These are phyloP conservation scores for Flagelloscypha sp. DNA, from an alignment of 768 basidiomycete genomes.

Conservation along the genomic window DNA sequence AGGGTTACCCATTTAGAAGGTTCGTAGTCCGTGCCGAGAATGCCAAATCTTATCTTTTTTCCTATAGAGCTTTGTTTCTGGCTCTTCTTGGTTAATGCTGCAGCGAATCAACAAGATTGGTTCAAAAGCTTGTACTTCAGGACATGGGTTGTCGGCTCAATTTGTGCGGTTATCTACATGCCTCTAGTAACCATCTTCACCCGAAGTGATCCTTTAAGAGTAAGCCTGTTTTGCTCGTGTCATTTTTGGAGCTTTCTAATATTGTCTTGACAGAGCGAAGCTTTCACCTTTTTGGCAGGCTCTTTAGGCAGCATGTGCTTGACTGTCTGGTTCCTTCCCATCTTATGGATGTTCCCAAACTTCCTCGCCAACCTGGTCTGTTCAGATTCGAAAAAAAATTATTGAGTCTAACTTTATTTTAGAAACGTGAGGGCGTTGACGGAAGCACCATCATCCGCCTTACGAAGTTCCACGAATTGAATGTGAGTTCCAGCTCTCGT, in stretches of 20 bases:
- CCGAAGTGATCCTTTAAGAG: slow-evolving; percentile 49
- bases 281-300: slow-evolving; percentile 61
- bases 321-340: slow-evolving; percentile 67
- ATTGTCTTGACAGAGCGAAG: slow-evolving; percentile 46
- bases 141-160: slow-evolving; percentile 61
- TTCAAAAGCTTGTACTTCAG: slow-evolving; percentile 71
- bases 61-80: slow-evolving; percentile 74
- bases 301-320: slow-evolving; percentile 59
- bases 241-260: slow-evolving; percentile 2
- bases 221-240: slow-evolving; percentile 16
- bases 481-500: slow-evolving; percentile 38
- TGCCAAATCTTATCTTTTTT: slow-evolving; percentile 2
- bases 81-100: slow-evolving; percentile 71
- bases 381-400: slow-evolving; percentile 2
- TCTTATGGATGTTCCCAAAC: slow-evolving; percentile 60
- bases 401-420: slow-evolving; percentile 4
- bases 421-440: slow-evolving; percentile 61
- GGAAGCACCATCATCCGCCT: slow-evolving; percentile 57
- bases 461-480: slow-evolving; percentile 75
- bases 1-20: slow-evolving; percentile 81
- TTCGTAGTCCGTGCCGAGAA: slow-evolving; percentile 16
- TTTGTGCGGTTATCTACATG: slow-evolving; percentile 53
- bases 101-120: slow-evolving; percentile 61
- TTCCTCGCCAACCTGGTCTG: slow-evolving; percentile 57
- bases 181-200: slow-evolving; percentile 63